Conservation (phyloP, 106 monocot species). For the Posidonia australis region DNA sequence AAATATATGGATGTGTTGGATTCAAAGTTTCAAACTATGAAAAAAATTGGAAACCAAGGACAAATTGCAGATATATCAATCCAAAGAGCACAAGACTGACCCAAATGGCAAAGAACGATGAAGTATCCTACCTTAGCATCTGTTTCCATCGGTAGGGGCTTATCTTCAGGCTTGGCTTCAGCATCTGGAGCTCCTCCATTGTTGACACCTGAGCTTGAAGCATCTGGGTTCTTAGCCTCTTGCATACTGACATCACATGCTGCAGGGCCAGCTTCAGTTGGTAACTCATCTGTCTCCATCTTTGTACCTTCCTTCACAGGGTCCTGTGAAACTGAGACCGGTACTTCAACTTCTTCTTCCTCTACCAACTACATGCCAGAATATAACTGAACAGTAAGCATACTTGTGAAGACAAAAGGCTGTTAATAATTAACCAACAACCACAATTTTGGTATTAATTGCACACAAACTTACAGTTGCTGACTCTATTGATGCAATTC, state of each 20-base stretch:
- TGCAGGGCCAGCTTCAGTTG: slow-evolving; percentile 15
- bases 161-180: slow-evolving; percentile 23
- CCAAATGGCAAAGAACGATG: neutral
- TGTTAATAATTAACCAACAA: neutral
- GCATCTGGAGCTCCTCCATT: slow-evolving; percentile 41
- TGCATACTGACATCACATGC: slow-evolving; percentile 62
- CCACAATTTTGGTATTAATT: neutral
- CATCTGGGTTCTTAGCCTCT: slow-evolving; percentile 40
- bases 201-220: slow-evolving; percentile 27
- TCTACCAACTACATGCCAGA: slow-evolving; percentile 49
- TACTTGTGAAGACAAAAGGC: neutral
- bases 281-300: slow-evolving; percentile 69
- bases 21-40: too few species aligned
- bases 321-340: slow-evolving; percentile 39
- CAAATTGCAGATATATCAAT: too few species aligned
- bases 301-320: slow-evolving; percentile 35
- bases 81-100: neutral
- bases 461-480: slow-evolving; percentile 59
- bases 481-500: slow-evolving; percentile 73
- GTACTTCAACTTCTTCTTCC: slow-evolving; percentile 82
- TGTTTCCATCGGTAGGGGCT: slow-evolving; percentile 69
- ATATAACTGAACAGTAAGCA: neutral
- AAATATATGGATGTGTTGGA: too few species aligned
- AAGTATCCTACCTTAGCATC: slow-evolving; percentile 51
- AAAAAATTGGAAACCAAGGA: too few species aligned